These are phyloP conservation scores for Tetraselmis chui DNA, from an alignment of 139 green algal species.

Conservation along the genomic window DNA sequence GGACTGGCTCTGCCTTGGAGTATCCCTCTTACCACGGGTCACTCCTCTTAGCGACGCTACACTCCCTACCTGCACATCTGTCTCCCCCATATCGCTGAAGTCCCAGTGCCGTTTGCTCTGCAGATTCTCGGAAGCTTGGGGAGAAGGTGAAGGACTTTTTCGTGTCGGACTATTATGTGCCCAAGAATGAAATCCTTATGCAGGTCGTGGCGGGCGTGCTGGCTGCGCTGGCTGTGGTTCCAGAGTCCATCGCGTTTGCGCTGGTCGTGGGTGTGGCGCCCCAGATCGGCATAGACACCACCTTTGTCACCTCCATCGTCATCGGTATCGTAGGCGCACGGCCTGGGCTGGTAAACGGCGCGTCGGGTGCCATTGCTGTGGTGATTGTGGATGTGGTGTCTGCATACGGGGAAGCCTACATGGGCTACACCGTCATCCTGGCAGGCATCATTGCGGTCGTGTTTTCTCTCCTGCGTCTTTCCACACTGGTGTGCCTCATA, in stretches of 20 bases:
- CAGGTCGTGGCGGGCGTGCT: neutral
- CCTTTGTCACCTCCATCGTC: slow-evolving; percentile 1
- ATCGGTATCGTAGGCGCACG: neutral
- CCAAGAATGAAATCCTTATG: neutral
- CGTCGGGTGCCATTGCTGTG: slow-evolving; percentile 3
- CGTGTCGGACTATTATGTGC: neutral
- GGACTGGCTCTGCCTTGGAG: neutral
- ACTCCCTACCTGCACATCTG: neutral
- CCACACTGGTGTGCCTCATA: slow-evolving; percentile 1
- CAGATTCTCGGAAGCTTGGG: neutral
- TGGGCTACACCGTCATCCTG: slow-evolving; percentile 9
- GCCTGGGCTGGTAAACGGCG: neutral
- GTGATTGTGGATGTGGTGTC: slow-evolving; percentile 1
- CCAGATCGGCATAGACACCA: neutral
- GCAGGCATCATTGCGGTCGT: neutral
- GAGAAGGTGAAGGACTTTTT: neutral
- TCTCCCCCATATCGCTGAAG: no score
- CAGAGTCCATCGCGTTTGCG: slow-evolving; percentile 8
- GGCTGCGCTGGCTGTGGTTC: neutral
- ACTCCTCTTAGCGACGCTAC: neutral
- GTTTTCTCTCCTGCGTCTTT: neutral
- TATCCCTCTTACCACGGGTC: no score
- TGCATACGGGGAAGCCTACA: neutral
- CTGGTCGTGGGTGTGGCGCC: neutral
- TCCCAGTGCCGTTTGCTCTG: no score